These are phyloP conservation scores for Saussurea involucrata DNA, from an alignment of 129 eudicot species.

Conservation along the genomic window DNA sequence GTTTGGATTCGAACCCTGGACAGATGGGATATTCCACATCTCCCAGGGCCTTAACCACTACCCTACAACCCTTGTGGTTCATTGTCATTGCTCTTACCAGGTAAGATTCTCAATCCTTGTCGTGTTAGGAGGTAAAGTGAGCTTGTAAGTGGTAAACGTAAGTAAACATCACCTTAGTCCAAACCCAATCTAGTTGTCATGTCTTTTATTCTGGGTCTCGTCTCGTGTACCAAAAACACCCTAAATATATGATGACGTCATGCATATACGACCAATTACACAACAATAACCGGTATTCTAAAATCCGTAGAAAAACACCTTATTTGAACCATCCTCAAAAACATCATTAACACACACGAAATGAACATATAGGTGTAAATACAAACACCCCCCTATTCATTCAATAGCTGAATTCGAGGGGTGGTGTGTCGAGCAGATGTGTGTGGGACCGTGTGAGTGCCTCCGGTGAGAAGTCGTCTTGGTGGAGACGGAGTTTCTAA, in stretches of 20 bases:
- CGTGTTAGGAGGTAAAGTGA: too few species aligned
- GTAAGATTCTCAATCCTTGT: too few species aligned
- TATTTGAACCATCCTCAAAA: constrained; percentile 14
- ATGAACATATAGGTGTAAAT: background rate
- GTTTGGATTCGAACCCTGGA: too few species aligned
- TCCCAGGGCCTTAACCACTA: too few species aligned
- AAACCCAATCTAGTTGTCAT: background rate
- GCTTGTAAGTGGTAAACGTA: too few species aligned
- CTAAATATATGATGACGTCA: too few species aligned
- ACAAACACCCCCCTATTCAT: constrained; percentile 12
- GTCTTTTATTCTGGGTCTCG: background rate
- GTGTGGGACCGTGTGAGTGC: background rate
- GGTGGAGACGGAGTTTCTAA: constrained; percentile 49
- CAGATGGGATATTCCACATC: too few species aligned
- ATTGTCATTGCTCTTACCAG: too few species aligned
- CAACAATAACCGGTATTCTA: background rate
- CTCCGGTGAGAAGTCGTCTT: constrained; percentile 20
- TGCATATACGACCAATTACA: background rate
- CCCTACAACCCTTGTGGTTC: too few species aligned
- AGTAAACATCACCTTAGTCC: too few species aligned
- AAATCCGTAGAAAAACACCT: constrained; percentile 6
- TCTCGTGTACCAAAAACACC: background rate
- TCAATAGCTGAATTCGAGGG: constrained; percentile 5
- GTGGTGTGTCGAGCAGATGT: constrained; percentile 20
- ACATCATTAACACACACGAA: constrained; percentile 20